A percentile compares a stretch with the other conserved stretches of the same genome.
Evolutionary conservation across 495 filamentous ascomycete genomes (phyloP).

Genomic region (Penicillium waksmanii): DNA sequence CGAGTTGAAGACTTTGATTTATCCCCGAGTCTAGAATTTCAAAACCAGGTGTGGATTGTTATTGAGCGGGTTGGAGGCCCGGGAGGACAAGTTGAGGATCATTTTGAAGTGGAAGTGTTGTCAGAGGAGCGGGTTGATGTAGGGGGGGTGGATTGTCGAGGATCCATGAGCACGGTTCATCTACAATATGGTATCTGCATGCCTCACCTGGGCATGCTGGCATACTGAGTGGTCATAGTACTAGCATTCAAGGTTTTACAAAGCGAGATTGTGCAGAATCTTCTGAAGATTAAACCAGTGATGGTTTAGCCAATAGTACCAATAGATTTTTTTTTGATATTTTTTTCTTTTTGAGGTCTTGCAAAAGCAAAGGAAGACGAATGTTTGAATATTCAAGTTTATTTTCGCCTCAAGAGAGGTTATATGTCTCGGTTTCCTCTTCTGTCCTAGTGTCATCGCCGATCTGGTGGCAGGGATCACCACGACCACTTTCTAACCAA

Average conservation of each 20-base stretch:
- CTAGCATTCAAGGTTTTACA: too few relatives aligned
- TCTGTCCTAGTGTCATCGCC: not conserved
- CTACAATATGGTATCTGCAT: not conserved
- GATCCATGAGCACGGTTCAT: slow-evolving; percentile 15
- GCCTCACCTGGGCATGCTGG: not conserved
- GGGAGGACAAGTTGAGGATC: slow-evolving; percentile 53
- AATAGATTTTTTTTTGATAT: too few relatives aligned
- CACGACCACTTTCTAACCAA: not conserved
- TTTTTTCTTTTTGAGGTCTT: too few relatives aligned
- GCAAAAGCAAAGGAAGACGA: too few relatives aligned
- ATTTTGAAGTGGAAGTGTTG: slow-evolving; percentile 67
- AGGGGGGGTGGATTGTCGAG: slow-evolving; percentile 55
- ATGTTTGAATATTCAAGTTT: too few relatives aligned
- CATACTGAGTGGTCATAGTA: too few relatives aligned
- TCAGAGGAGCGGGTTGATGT: slow-evolving; percentile 68
- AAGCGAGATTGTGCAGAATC: too few relatives aligned
- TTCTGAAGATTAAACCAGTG: too few relatives aligned
- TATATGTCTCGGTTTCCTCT: not conserved
- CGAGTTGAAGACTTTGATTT: slow-evolving; percentile 74
- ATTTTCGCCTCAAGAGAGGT: too few relatives aligned
- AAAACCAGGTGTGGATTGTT: slow-evolving; percentile 73
- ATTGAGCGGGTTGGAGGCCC: slow-evolving; percentile 70
- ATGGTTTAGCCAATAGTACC: too few relatives aligned
- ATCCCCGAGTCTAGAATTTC: slow-evolving; percentile 51
- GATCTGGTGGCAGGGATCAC: not conserved